Percentiles rank a stretch among this genome's conserved stretches.
Conservation (phyloP, 75 land plant genomes). For the Picea glauca region DNA sequence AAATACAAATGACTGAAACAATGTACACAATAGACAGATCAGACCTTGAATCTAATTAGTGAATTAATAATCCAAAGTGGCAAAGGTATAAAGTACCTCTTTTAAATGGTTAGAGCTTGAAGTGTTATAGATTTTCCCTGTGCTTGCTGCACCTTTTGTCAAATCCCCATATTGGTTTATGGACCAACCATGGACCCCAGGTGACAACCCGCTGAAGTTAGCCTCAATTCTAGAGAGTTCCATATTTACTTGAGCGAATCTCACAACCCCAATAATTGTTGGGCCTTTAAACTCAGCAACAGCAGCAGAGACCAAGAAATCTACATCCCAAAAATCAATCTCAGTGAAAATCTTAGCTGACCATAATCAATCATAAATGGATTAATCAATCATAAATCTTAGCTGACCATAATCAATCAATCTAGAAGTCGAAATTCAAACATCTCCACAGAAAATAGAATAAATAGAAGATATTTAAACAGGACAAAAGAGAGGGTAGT, state of each 20-base stretch:
- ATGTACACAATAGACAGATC: neutral
- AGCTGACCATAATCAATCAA: neutral
- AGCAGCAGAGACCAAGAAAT: conserved; percentile 84
- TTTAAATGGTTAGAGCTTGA: conserved; percentile 5
- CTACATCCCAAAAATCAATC: conserved; percentile 27
- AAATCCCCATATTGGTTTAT: conserved; percentile 94
- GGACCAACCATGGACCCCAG: conserved; percentile 88
- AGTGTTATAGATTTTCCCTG: conserved; percentile 69
- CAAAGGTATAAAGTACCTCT: conserved; percentile 30
- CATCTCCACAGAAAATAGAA: neutral
- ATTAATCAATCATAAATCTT: neutral
- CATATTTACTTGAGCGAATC: conserved; percentile 92
- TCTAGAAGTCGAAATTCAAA: neutral
- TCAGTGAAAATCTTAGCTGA: too few relatives aligned
- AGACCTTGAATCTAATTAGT: neutral
- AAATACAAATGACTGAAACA: neutral
- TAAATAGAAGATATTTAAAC: neutral
- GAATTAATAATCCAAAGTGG: neutral
- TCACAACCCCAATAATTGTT: conserved; percentile 80
- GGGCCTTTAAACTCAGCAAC: conserved; percentile 98
- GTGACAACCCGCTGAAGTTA: conserved; percentile 82
- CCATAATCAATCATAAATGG: neutral
- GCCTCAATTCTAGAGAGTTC: conserved; percentile 89
- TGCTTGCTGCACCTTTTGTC: conserved; percentile 90
- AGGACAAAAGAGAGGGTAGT: neutral